These are phyloP conservation scores for Beauveria pseudobassiana DNA, from an alignment of 2,329 filamentous ascomycete genomes.

Conservation along the genomic window DNA sequence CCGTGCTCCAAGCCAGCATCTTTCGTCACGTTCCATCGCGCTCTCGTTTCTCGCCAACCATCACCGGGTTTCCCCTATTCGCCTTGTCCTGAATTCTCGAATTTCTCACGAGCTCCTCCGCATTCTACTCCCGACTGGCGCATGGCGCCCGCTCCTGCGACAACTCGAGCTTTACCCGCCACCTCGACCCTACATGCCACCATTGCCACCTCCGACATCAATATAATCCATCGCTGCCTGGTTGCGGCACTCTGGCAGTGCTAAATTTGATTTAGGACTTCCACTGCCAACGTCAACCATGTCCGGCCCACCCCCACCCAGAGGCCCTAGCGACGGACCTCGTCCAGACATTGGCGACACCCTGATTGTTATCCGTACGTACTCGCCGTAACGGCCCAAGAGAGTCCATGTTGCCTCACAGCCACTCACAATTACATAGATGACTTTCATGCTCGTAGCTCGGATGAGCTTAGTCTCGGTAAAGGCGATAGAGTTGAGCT, in stretches of 20 bases:
- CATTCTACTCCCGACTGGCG: not conserved
- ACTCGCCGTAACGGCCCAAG: not conserved
- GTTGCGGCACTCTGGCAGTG: not conserved
- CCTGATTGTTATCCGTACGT: constrained; percentile 65
- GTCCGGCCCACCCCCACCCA: constrained; percentile 34
- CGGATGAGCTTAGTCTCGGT: constrained; percentile 81
- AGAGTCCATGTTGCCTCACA: not conserved
- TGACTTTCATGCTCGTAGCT: constrained; percentile 84
- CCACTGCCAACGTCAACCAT: not conserved
- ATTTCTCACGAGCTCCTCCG: not conserved
- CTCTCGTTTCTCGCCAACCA: not conserved
- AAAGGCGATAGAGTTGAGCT: constrained; percentile 81
- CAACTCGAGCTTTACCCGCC: not conserved
- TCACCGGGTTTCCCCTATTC: not conserved
- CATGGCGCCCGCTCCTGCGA: constrained; percentile 3
- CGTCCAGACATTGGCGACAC: constrained; percentile 59
- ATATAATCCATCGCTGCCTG: constrained; percentile 4
- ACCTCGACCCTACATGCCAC: constrained; percentile 4
- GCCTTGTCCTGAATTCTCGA: not conserved
- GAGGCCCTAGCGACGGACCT: constrained; percentile 27
- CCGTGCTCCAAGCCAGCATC: not conserved
- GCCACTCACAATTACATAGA: constrained; percentile 43
- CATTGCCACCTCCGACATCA: constrained; percentile 4
- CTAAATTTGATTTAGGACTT: not conserved
- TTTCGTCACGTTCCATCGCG: constrained; percentile 4